Evolutionary conservation across 225 moss, liverwort and hornwort genomes (phyloP).

Genomic region (Physcomitrium patens): DNA sequence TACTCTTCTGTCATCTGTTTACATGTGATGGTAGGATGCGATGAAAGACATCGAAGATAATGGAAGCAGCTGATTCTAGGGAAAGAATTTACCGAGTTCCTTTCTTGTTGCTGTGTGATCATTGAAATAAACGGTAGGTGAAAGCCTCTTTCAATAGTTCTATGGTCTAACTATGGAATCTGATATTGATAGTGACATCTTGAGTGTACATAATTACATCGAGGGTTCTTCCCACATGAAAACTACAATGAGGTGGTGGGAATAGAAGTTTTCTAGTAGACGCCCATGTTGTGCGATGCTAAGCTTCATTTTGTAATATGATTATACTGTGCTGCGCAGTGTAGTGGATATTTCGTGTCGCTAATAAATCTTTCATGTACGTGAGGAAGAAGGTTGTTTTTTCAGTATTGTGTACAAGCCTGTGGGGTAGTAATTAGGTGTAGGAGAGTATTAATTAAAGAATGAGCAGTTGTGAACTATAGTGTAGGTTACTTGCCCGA

Average conservation of each 20-base stretch:
- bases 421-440: too few species aligned
- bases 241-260: slow-evolving; percentile 27
- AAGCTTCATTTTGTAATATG: slow-evolving; percentile 4
- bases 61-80: slow-evolving; percentile 15
- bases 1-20: not conserved
- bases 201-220: slow-evolving; percentile 43
- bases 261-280: not conserved
- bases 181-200: slow-evolving; percentile 22
- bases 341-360: not conserved
- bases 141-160: slow-evolving; percentile 16
- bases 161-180: slow-evolving; percentile 17
- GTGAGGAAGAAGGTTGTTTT: not conserved
- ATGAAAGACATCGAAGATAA: slow-evolving; percentile 72
- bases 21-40: slow-evolving; percentile 58
- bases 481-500: too few species aligned
- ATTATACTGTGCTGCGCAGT: slow-evolving; percentile 1
- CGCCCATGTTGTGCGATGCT: not conserved
- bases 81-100: slow-evolving; percentile 12
- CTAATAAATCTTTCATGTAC: not conserved
- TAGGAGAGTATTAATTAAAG: too few species aligned
- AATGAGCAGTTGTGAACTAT: too few species aligned
- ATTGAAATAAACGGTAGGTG: not conserved
- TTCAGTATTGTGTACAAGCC: too few species aligned
- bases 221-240: slow-evolving; percentile 33
- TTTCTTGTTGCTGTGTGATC: not conserved